A percentile compares a stretch with the other conserved stretches of the same genome.
Conservation (phyloP, 1,139 yeast species). For the Taphrina betulina region DNA sequence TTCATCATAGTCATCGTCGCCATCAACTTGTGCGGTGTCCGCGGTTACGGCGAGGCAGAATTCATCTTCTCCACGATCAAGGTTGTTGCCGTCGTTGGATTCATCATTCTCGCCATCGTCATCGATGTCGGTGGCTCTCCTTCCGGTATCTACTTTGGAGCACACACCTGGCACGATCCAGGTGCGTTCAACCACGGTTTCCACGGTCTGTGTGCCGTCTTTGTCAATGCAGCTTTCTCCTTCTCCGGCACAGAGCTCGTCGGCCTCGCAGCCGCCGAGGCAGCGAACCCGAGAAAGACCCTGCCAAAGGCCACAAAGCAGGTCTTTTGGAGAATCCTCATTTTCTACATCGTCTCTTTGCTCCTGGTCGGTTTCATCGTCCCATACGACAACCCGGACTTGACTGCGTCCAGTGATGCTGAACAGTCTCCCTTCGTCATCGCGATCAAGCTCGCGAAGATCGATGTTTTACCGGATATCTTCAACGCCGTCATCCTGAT, state of each 20-base stretch:
- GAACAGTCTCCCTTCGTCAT: constrained; percentile 79
- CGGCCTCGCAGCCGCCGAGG: constrained; percentile 76
- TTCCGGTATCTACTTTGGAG: constrained; percentile 60
- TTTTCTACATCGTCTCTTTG: constrained; percentile 63
- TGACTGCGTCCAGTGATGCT: constrained; percentile 57
- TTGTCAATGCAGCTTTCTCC: constrained; percentile 85
- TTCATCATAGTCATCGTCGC: constrained; percentile 58
- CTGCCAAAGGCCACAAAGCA: constrained; percentile 66
- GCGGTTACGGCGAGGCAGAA: constrained; percentile 77
- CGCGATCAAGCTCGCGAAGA: constrained; percentile 59
- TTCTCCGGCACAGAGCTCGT: constrained; percentile 82
- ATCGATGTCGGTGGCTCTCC: constrained; percentile 71
- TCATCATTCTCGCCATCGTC: constrained; percentile 62
- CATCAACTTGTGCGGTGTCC: constrained; percentile 70
- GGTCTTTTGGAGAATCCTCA: constrained; percentile 65
- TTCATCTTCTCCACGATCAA: constrained; percentile 62
- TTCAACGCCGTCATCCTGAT: constrained; percentile 70
- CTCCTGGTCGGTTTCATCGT: constrained; percentile 65
- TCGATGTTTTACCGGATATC: constrained; percentile 61
- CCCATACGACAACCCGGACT: constrained; percentile 58
- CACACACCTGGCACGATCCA: constrained; percentile 60
- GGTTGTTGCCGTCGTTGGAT: constrained; percentile 63
- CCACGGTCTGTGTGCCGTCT: constrained; percentile 78
- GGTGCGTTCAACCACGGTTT: constrained; percentile 65
- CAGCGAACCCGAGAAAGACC: constrained; percentile 63